These are phyloP conservation scores for Lepiota brunneoincarnata DNA, from an alignment of 768 basidiomycete genomes.

Conservation along the genomic window DNA sequence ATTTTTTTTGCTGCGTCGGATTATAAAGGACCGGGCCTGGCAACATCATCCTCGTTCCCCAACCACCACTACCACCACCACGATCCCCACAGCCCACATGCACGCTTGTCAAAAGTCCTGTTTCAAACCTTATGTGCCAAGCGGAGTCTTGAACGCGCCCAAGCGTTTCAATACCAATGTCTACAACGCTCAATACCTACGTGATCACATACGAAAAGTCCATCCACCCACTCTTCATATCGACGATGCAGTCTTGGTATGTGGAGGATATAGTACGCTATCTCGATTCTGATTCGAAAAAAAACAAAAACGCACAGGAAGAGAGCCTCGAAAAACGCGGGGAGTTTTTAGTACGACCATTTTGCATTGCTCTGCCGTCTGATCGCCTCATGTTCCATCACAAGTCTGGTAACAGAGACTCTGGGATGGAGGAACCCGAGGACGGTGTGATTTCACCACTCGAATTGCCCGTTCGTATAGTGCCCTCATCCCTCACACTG, in stretches of 20 bases:
- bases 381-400: not conserved
- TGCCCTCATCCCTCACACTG: not conserved
- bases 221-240: not conserved
- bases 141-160: not conserved
- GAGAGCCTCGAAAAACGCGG: not conserved
- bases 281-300: too few relatives aligned
- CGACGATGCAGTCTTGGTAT: slow-evolving; percentile 1
- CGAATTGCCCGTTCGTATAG: not conserved
- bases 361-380: too few relatives aligned
- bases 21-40: not conserved
- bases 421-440: not conserved
- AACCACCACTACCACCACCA: not conserved
- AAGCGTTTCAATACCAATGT: not conserved
- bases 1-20: not conserved
- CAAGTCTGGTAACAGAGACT: not conserved
- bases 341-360: not conserved
- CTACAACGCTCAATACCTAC: not conserved
- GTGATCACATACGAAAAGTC: not conserved
- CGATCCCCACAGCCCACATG: not conserved
- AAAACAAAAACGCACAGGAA: not conserved
- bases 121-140: not conserved
- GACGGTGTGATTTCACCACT: slow-evolving; percentile 8
- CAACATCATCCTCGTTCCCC: not conserved
- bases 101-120: not conserved
- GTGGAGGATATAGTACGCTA: not conserved